These are phyloP conservation scores for Corrigiola litoralis DNA, from an alignment of 179 eudicot genomes.

Conservation along the genomic window DNA sequence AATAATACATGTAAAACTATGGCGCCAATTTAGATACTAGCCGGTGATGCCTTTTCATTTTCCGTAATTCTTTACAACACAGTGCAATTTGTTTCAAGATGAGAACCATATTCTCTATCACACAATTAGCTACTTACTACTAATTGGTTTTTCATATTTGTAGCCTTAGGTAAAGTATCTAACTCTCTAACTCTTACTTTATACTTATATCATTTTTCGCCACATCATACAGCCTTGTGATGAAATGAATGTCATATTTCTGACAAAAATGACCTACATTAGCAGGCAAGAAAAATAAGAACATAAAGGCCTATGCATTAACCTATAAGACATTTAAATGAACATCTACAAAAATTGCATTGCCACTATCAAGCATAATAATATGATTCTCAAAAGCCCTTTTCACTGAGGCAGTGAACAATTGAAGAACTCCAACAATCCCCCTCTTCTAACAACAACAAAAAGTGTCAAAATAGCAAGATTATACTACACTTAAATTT, in stretches of 20 bases:
- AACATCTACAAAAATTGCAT: background rate
- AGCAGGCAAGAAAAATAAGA: background rate
- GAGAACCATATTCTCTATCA: no score
- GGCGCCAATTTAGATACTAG: no score
- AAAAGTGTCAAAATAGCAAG: conserved; percentile 9
- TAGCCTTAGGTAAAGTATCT: no score
- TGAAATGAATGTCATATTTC: no score
- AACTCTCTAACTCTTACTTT: background rate
- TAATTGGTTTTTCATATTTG: no score
- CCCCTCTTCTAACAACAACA: background rate
- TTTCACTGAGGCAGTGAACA: conserved; percentile 13
- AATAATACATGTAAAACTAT: no score
- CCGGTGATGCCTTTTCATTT: no score
- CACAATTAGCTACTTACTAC: background rate
- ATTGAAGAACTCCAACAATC: background rate
- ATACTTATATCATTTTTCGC: no score
- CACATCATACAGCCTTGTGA: no score
- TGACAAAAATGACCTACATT: background rate
- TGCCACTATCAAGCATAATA: background rate
- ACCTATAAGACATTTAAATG: background rate
- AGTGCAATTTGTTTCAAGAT: no score
- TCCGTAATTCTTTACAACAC: no score
- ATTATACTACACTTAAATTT: conserved; percentile 11
- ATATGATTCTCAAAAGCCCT: conserved; percentile 1
- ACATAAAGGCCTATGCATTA: background rate